These are phyloP conservation scores for Scedosporium apiospermum DNA, from an alignment of 2,329 filamentous ascomycete species.

Conservation along the genomic window DNA sequence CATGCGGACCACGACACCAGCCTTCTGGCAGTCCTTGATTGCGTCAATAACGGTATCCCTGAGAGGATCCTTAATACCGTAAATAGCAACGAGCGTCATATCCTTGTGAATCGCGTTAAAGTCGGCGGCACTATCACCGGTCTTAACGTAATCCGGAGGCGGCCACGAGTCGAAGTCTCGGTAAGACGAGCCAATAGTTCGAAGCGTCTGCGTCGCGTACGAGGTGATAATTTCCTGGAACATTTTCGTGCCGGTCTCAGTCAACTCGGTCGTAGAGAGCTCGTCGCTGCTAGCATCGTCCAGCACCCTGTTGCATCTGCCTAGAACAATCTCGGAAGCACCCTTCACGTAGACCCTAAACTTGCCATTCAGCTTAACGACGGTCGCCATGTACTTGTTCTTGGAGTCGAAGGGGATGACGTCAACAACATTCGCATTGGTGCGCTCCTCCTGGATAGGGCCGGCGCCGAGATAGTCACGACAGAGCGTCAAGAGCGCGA, in stretches of 20 bases:
- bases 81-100: constrained; percentile 63
- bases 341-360: constrained; percentile 42
- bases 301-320: constrained; percentile 27
- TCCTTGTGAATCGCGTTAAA: constrained; percentile 48
- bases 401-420: constrained; percentile 45
- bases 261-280: constrained; percentile 42
- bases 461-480: constrained; percentile 40
- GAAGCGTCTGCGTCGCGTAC: constrained; percentile 34
- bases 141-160: constrained; percentile 40
- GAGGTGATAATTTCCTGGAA: constrained; percentile 9
- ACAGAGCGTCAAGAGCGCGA: constrained; percentile 40
- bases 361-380: constrained; percentile 33
- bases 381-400: constrained; percentile 47
- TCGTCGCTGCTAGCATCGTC: constrained; percentile 38
- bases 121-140: constrained; percentile 31
- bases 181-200: constrained; percentile 68
- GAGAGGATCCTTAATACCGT: constrained; percentile 63
- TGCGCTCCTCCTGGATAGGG: constrained; percentile 33
- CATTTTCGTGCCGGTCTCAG: constrained; percentile 34
- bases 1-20: constrained; percentile 62
- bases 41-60: constrained; percentile 55
- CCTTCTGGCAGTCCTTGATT: constrained; percentile 52
- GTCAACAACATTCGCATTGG: constrained; percentile 36
- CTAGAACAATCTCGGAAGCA: constrained; percentile 43
- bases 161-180: constrained; percentile 73